phyloP scores from a whole-genome alignment of 2,329 filamentous ascomycete genomes.

The Myriosclerotinia curreyana region DNA sequence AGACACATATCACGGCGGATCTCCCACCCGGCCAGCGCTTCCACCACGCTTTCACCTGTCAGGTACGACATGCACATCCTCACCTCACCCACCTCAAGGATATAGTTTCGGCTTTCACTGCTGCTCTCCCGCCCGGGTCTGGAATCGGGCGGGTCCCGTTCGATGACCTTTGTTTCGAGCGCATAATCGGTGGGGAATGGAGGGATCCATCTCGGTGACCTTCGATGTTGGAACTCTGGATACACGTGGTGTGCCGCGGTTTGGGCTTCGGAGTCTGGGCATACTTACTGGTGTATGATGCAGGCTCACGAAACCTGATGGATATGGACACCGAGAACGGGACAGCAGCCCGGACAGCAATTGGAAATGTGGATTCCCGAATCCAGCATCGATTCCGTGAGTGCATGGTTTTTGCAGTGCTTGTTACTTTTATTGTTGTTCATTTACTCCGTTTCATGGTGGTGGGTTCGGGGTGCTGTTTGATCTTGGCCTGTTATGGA shows the following conservation, averaged over 20 bases:
- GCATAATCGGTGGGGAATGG: constrained; percentile 1
- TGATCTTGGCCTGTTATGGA: constrained; percentile 7
- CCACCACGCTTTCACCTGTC: constrained; percentile 14
- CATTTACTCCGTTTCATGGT: constrained; percentile 7
- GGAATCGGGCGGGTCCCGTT: constrained; percentile 13
- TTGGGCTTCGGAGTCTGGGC: not conserved
- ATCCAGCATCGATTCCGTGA: constrained; percentile 2
- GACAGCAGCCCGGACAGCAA: not conserved
- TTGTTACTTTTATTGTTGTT: not conserved
- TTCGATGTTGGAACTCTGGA: not conserved
- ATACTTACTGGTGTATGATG: constrained; percentile 1
- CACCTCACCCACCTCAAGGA: constrained; percentile 3
- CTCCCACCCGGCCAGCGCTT: constrained; percentile 9
- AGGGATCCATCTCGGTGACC: not conserved
- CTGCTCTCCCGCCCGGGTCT: constrained; percentile 7
- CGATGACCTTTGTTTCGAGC: constrained; percentile 9
- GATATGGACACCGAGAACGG: constrained; percentile 10
- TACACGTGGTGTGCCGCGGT: constrained; percentile 10
- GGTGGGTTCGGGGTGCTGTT: constrained; percentile 1
- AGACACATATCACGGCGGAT: constrained; percentile 15
- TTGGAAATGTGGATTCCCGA: constrained; percentile 8
- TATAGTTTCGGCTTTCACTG: not conserved
- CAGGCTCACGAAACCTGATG: not conserved
- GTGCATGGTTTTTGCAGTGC: not conserved
- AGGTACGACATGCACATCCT: constrained; percentile 17